Conservation (phyloP, 108 stramenopile species). For the Pseudonitzschia pungens region DNA sequence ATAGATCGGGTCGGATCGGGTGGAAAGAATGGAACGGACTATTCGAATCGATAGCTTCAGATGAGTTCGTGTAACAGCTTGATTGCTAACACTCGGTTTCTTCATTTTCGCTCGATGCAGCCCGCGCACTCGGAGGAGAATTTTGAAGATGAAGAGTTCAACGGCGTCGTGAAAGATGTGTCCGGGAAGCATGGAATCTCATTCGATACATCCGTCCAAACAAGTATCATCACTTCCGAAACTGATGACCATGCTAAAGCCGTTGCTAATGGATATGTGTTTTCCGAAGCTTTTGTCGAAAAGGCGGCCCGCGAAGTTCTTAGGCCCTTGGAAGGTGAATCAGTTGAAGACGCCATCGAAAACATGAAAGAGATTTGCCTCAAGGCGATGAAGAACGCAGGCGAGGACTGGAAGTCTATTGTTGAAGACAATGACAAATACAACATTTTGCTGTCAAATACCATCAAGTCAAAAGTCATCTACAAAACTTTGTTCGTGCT, state of each 20-base stretch:
- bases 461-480: neutral
- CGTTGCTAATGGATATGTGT: slow-evolving; percentile 1
- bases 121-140: neutral
- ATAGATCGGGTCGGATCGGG: neutral
- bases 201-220: neutral
- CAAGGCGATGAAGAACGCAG: neutral
- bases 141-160: neutral
- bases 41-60: neutral
- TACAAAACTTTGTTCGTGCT: neutral
- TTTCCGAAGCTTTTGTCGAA: neutral
- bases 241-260: slow-evolving; percentile 5
- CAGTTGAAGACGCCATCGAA: neutral
- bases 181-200: neutral
- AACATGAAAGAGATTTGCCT: neutral
- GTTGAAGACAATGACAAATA: slow-evolving; percentile 7
- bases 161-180: neutral
- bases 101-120: neutral
- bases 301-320: neutral
- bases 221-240: neutral
- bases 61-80: neutral
- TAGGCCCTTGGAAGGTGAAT: slow-evolving; percentile 3
- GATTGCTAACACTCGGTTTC: neutral
- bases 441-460: neutral
- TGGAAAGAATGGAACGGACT: neutral
- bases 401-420: slow-evolving; percentile 12